Conservation (phyloP, 257 asterid species). For the Sherardia arvensis region DNA sequence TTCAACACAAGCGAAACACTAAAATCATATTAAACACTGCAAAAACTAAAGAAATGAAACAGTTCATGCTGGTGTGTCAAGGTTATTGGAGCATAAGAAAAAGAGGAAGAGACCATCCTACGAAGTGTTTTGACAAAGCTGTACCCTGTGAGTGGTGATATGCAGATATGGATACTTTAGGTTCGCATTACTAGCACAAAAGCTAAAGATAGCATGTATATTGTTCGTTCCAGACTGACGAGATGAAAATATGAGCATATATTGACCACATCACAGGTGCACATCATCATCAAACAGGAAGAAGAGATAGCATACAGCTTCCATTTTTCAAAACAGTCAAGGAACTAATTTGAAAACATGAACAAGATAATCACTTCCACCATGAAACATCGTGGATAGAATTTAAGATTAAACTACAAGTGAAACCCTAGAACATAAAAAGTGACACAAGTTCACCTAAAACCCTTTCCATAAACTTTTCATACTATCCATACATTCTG, state of each 20-base stretch:
- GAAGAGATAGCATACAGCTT: background rate
- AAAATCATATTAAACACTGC: background rate
- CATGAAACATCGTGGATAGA: background rate
- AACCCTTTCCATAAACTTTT: background rate
- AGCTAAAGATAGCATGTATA: background rate
- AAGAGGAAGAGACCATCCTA: background rate
- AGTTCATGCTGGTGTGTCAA: background rate
- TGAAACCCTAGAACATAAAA: background rate
- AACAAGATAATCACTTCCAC: background rate
- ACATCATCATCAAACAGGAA: background rate
- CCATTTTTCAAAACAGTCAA: background rate
- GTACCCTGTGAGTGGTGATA: background rate
- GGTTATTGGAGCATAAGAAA: background rate
- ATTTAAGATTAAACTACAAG: background rate
- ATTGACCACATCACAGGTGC: background rate
- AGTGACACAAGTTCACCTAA: too few species aligned
- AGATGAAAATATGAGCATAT: background rate
- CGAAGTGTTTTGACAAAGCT: background rate
- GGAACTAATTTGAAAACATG: background rate
- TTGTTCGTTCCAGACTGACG: background rate
- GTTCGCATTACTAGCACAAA: background rate
- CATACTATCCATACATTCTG: background rate
- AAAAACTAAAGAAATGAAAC: background rate
- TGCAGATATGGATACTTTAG: background rate
- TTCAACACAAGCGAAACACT: background rate